Percentiles rank a stretch among this genome's conserved stretches.
These are phyloP conservation scores for Morella rubra DNA, from an alignment of 306 rosid species.

Conservation along the genomic window DNA sequence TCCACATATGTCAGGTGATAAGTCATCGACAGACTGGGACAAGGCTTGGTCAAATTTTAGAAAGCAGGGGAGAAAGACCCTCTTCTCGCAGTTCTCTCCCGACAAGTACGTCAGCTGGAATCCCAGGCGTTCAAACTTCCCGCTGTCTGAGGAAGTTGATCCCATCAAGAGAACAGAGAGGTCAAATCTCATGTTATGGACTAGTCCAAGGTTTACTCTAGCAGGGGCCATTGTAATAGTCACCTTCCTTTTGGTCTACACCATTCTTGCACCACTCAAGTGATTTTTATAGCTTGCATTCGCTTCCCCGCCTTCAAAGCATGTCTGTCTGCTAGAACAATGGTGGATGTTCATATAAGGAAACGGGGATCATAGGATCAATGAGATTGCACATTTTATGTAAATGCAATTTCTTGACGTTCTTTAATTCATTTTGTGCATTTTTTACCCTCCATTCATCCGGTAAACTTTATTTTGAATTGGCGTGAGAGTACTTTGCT, in stretches of 20 bases:
- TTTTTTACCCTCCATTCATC: background rate
- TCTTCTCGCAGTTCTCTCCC: constrained; percentile 66
- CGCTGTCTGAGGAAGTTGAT: constrained; percentile 84
- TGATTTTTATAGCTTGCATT: constrained; percentile 19
- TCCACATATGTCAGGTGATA: constrained; percentile 63
- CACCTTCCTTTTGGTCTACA: constrained; percentile 70
- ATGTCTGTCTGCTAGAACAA: background rate
- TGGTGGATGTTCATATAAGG: constrained; percentile 7
- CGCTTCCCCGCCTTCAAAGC: background rate
- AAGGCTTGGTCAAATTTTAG: constrained; percentile 84
- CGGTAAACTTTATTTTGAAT: background rate
- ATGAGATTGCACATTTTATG: constrained; percentile 33
- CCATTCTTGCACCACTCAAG: constrained; percentile 76
- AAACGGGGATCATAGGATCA: constrained; percentile 5
- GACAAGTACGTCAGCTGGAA: constrained; percentile 92
- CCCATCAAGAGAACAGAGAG: constrained; percentile 90
- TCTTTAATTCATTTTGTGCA: constrained; percentile 14
- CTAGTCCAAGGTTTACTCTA: constrained; percentile 76
- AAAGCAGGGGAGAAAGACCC: constrained; percentile 62
- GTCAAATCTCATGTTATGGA: constrained; percentile 84
- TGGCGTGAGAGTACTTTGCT: background rate
- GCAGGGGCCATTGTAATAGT: constrained; percentile 75
- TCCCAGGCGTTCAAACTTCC: constrained; percentile 64
- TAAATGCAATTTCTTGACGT: constrained; percentile 20
- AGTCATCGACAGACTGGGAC: constrained; percentile 84